Evolutionary conservation across 768 basidiomycete species (phyloP).

Genomic region (Agaricus subrufescens): DNA sequence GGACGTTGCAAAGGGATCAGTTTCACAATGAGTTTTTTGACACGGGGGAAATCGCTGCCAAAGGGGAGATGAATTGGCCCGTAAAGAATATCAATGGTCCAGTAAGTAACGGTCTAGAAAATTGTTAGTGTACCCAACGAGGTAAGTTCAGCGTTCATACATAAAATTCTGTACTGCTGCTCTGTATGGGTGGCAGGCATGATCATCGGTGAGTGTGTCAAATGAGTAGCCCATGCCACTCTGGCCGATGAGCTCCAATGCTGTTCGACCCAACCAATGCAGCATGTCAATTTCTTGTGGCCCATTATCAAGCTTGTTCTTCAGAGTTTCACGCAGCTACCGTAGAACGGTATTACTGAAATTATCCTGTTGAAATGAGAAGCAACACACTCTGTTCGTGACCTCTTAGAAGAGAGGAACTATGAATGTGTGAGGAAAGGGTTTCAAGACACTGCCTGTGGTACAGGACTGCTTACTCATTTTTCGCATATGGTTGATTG

Average conservation of each 20-base stretch:
- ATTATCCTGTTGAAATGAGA: too few species aligned
- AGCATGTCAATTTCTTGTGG: conserved; percentile 11
- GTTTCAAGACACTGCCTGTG: neutral
- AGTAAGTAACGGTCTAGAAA: neutral
- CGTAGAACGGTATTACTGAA: neutral
- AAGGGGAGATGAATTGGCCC: conserved; percentile 6
- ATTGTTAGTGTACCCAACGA: neutral
- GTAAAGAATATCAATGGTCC: conserved; percentile 4
- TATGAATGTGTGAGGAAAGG: conserved; percentile 5
- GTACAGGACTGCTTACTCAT: conserved; percentile 22
- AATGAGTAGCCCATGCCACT: conserved; percentile 27
- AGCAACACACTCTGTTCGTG: conserved; percentile 20
- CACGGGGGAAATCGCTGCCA: neutral
- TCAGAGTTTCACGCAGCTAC: conserved; percentile 22
- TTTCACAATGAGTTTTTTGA: conserved; percentile 25
- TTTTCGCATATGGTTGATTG: conserved; percentile 25
- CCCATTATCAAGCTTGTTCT: conserved; percentile 22
- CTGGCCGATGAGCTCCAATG: conserved; percentile 26
- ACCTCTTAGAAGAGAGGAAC: conserved; percentile 35
- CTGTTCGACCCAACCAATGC: conserved; percentile 24
- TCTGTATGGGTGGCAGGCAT: conserved; percentile 23
- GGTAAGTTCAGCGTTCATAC: conserved; percentile 16
- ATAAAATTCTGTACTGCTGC: conserved; percentile 25
- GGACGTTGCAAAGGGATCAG: conserved; percentile 25
- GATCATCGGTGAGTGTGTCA: conserved; percentile 24